Percentiles rank a stretch among this genome's conserved stretches.
Conservation (phyloP, 257 asterid genomes). For the Gentiana dahurica region DNA sequence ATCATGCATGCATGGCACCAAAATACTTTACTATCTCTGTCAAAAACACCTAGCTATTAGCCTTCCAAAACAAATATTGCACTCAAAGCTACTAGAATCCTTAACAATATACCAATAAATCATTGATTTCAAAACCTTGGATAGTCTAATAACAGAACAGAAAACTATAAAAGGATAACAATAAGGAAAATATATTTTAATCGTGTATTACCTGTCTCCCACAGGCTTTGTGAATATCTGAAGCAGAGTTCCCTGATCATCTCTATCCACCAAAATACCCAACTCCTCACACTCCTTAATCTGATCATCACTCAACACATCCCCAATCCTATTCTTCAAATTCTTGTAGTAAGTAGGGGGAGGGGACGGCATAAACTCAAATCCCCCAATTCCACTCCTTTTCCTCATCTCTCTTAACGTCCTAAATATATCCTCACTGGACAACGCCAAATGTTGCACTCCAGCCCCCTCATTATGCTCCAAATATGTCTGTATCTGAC, state of each 20-base stretch:
- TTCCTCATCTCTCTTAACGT: conserved; percentile 83
- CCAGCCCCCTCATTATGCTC: conserved; percentile 98
- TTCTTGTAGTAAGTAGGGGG: conserved; percentile 74
- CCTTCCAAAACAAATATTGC: too few relatives aligned
- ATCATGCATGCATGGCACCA: too few relatives aligned
- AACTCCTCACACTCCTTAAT: conserved; percentile 78
- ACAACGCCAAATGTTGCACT: conserved; percentile 84
- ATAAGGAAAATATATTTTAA: background rate
- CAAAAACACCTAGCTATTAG: too few relatives aligned
- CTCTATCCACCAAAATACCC: conserved; percentile 91
- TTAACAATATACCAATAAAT: background rate
- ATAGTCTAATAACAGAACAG: background rate
- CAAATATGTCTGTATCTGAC: conserved; percentile 92
- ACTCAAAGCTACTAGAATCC: too few relatives aligned
- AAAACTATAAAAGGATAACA: background rate
- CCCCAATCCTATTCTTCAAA: conserved; percentile 62
- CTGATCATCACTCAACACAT: conserved; percentile 63
- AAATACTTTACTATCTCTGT: too few relatives aligned
- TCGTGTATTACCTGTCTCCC: conserved; percentile 65
- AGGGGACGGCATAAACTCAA: conserved; percentile 90
- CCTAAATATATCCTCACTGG: conserved; percentile 59
- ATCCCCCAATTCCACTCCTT: conserved; percentile 82
- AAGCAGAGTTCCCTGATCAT: conserved; percentile 94
- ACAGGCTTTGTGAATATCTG: conserved; percentile 96
- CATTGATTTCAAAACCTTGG: background rate